Conservation (phyloP, 768 basidiomycete species). For the Gyrodon lividus region DNA sequence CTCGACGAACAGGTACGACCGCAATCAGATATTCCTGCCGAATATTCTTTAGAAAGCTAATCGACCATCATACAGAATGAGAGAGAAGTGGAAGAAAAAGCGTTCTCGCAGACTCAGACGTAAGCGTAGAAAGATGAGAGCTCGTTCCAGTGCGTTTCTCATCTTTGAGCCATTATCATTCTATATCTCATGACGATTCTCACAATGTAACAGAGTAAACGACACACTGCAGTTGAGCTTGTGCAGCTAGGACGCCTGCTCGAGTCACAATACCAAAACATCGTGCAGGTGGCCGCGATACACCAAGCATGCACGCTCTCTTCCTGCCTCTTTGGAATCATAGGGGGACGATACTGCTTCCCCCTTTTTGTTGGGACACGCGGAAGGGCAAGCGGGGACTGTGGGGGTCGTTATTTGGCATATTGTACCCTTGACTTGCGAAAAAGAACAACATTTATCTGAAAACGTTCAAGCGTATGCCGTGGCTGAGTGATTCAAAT, state of each 20-base stretch:
- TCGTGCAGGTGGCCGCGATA: constrained; percentile 13
- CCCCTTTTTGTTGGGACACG: constrained; percentile 25
- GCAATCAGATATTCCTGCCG: not conserved
- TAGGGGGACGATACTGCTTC: constrained; percentile 19
- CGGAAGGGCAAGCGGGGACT: constrained; percentile 19
- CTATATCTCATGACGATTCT: not conserved
- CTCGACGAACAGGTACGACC: constrained; percentile 28
- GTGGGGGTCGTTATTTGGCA: constrained; percentile 20
- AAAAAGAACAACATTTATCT: constrained; percentile 13
- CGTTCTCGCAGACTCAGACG: constrained; percentile 88
- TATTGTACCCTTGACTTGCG: constrained; percentile 22
- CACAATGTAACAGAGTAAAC: constrained; percentile 36
- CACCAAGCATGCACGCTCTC: constrained; percentile 26
- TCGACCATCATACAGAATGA: constrained; percentile 53
- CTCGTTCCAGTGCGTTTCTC: constrained; percentile 78
- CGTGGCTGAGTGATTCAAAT: not conserved
- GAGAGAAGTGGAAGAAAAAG: constrained; percentile 98
- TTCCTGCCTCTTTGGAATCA: constrained; percentile 23
- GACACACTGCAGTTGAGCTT: constrained; percentile 25
- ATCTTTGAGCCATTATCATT: not conserved
- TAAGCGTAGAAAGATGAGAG: constrained; percentile 95
- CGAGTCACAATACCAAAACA: constrained; percentile 9
- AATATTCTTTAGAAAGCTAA: not conserved
- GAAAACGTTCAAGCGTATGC: not conserved
- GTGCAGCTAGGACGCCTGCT: constrained; percentile 23